Evolutionary conservation across 2,329 filamentous ascomycete species (phyloP), one percentile per base, ranked within the genome.

Genomic region (Coniella vitis): DNA sequence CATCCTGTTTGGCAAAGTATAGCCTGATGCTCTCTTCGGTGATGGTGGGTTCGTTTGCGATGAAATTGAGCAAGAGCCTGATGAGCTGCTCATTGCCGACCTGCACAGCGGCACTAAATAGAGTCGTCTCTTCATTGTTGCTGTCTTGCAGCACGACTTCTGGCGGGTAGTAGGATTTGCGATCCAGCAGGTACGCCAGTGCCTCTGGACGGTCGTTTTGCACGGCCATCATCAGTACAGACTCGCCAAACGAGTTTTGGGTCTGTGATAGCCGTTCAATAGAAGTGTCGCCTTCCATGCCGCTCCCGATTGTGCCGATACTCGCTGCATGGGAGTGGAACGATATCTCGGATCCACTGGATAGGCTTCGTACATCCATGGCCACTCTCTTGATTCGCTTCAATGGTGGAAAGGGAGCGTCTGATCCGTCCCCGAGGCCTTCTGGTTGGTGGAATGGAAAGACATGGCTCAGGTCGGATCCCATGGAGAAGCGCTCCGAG

Each of bases 61-160:
- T 67, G 61, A 84, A 88, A 48, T 85, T 76, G 10, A 96, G 71
- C 3, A 97, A 70, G 12, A 83, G 78, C 53, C 89, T 79, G 38
- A 94, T 86, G 10, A 94, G 73, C 37, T 86, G 82, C 1, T 72
- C 72, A 59, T 94, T 79, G 1, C 87, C 88, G 4, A 90, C 74
- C 63, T 98, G 94, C 10, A 97, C 84, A 5, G 93, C 90, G 38
- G 91, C 89, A 64, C 86, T 95, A 16, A 98, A 68, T 4, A 98
- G 70, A 0, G 89, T 96, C 0, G 90, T 94, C 3, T 89, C 87
- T 56, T 96, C 89, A 55, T 89, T 90, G 61, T 95, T 95, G 53
- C 82, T 79, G 64, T 98, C 94, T 48, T 87, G 81, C 3, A 97
- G 70, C 10, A 98, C 75, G 51, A 81, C 75, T 0, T 79, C 69